Evolutionary conservation across 2,329 filamentous ascomycete genomes (phyloP).

Genomic region (Hymenoscyphus repandus): DNA sequence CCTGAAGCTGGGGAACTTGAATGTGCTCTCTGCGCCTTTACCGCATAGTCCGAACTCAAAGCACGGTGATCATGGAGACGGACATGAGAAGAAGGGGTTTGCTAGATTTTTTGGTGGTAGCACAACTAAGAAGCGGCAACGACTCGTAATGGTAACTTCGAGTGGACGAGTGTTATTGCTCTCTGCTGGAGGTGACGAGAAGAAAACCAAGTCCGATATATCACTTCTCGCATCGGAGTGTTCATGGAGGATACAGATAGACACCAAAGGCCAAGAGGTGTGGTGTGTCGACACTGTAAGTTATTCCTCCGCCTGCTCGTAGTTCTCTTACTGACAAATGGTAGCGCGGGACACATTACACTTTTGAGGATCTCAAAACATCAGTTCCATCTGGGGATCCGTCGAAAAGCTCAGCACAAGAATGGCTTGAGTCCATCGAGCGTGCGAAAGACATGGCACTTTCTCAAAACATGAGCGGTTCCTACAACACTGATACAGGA

Average conservation of each 20-base stretch:
- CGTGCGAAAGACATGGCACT: slow-evolving; percentile 79
- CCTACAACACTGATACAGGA: slow-evolving; percentile 61
- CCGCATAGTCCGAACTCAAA: slow-evolving; percentile 69
- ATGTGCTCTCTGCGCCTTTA: slow-evolving; percentile 75
- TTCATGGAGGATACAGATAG: slow-evolving; percentile 72
- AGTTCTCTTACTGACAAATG: slow-evolving; percentile 13
- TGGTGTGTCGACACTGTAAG: slow-evolving; percentile 94
- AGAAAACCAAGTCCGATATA: slow-evolving; percentile 88
- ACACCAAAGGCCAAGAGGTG: slow-evolving; percentile 79
- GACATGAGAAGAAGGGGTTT: slow-evolving; percentile 88
- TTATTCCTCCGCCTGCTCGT: slow-evolving; percentile 21
- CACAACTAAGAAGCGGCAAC: slow-evolving; percentile 85
- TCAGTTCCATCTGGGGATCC: slow-evolving; percentile 54
- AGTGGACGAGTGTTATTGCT: slow-evolving; percentile 85
- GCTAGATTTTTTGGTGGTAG: slow-evolving; percentile 89
- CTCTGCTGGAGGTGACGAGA: slow-evolving; percentile 88
- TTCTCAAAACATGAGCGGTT: slow-evolving; percentile 62
- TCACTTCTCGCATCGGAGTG: slow-evolving; percentile 73
- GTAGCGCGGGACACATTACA: slow-evolving; percentile 77
- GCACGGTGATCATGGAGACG: slow-evolving; percentile 57
- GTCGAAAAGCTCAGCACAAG: slow-evolving; percentile 67
- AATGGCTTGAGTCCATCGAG: slow-evolving; percentile 89
- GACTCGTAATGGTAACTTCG: slow-evolving; percentile 91
- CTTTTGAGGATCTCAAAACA: slow-evolving; percentile 88
- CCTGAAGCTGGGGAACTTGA: slow-evolving; percentile 84